These are phyloP conservation scores for Verticillium zaregamsianum DNA, from an alignment of 2,329 filamentous ascomycete genomes.

Conservation along the genomic window DNA sequence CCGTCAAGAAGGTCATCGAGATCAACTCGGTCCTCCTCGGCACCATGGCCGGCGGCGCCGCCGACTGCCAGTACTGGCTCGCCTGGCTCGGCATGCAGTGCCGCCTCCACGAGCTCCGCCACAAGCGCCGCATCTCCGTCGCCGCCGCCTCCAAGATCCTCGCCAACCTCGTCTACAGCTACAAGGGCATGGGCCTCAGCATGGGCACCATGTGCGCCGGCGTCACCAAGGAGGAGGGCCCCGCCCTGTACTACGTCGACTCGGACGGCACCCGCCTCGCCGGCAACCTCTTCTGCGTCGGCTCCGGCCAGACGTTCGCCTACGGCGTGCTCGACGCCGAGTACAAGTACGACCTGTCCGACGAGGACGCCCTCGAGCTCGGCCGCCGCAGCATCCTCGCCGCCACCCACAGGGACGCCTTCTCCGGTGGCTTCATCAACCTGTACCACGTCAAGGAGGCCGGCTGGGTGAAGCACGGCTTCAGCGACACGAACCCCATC, in stretches of 20 bases:
- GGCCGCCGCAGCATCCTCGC: slow-evolving; percentile 90
- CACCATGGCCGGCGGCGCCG: slow-evolving; percentile 97
- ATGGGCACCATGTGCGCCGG: slow-evolving; percentile 99
- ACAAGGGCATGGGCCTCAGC: slow-evolving; percentile 97
- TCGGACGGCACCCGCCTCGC: slow-evolving; percentile 88
- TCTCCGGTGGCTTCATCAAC: slow-evolving; percentile 97
- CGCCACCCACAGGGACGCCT: slow-evolving; percentile 96
- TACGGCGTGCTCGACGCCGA: slow-evolving; percentile 97
- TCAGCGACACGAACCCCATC: slow-evolving; percentile 95
- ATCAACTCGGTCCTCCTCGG: slow-evolving; percentile 92
- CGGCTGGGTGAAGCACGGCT: slow-evolving; percentile 98
- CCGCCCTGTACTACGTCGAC: slow-evolving; percentile 98
- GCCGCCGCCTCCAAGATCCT: slow-evolving; percentile 98
- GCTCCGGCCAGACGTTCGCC: slow-evolving; percentile 96
- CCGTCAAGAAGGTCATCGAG: slow-evolving; percentile 99
- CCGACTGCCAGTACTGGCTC: slow-evolving; percentile 99
- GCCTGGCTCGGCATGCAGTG: slow-evolving; percentile 99
- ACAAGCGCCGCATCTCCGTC: slow-evolving; percentile 98
- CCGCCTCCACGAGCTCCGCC: slow-evolving; percentile 95
- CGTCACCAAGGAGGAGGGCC: slow-evolving; percentile 91
- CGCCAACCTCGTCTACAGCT: slow-evolving; percentile 94
- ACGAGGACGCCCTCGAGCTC: slow-evolving; percentile 85
- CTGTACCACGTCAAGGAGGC: slow-evolving; percentile 98
- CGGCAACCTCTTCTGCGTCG: slow-evolving; percentile 97
- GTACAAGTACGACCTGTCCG: slow-evolving; percentile 84